Conservation (phyloP, 306 rosid species). For the Citrullus amarus region DNA sequence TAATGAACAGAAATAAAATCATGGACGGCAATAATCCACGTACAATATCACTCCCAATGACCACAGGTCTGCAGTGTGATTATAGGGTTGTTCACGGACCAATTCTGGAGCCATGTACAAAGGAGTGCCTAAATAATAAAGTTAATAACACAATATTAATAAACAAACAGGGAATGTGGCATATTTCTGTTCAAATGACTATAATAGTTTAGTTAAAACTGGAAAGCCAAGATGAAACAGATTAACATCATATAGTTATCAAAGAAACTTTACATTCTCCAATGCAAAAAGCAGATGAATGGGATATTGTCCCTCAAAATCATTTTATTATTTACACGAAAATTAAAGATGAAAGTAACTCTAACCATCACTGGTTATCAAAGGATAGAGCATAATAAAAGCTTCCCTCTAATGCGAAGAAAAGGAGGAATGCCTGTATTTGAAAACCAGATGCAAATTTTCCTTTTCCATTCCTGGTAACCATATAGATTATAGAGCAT, state of each 20-base stretch:
- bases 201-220: neutral
- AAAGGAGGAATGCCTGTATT: neutral
- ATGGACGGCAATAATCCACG: constrained; percentile 16
- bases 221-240: neutral
- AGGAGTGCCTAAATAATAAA: constrained; percentile 69
- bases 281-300: neutral
- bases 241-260: neutral
- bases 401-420: neutral
- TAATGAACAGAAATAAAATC: constrained; percentile 10
- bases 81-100: constrained; percentile 94
- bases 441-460: neutral
- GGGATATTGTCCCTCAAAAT: neutral
- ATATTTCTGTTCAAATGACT: neutral
- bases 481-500: constrained; percentile 5
- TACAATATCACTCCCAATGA: constrained; percentile 97
- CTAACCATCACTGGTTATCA: neutral
- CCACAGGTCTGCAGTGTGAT: constrained; percentile 95
- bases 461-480: neutral
- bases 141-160: neutral
- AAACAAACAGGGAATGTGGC: neutral
- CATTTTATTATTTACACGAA: neutral
- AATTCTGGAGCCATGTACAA: constrained; percentile 98
- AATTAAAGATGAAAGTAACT: neutral
- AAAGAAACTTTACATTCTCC: neutral
- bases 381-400: neutral